A percentile compares a stretch with the other conserved stretches of the same genome.
Conservation (phyloP, 2,329 filamentous ascomycete genomes). For the Hypoxylon sp. region DNA sequence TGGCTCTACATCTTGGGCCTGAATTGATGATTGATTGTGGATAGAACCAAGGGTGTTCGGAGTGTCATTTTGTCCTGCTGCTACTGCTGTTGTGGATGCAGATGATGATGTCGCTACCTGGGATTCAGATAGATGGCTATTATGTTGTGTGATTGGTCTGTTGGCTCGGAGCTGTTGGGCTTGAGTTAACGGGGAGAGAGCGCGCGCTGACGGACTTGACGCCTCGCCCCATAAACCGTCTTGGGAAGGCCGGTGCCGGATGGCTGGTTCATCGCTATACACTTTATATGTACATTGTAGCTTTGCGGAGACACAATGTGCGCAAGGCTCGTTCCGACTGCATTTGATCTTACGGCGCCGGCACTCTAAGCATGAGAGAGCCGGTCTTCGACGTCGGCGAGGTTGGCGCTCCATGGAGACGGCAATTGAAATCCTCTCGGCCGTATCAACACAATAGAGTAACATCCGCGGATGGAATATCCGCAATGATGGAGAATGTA, state of each 20-base stretch:
- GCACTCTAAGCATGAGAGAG: constrained; percentile 61
- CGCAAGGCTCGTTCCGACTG: constrained; percentile 60
- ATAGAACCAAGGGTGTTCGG: constrained; percentile 18
- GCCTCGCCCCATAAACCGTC: constrained; percentile 13
- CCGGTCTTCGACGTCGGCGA: constrained; percentile 55
- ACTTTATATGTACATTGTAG: constrained; percentile 54
- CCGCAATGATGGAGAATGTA: not conserved
- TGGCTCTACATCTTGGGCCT: constrained; percentile 26
- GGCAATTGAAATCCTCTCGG: constrained; percentile 31
- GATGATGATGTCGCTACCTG: not conserved
- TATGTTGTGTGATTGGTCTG: constrained; percentile 11
- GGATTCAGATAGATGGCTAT: not conserved
- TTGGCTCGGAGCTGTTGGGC: not conserved
- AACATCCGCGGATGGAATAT: not conserved
- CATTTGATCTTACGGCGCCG: constrained; percentile 63
- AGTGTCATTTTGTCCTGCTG: constrained; percentile 16
- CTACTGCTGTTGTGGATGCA: not conserved
- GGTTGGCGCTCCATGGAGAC: constrained; percentile 41
- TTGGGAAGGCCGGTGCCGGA: not conserved
- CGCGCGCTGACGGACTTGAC: constrained; percentile 29
- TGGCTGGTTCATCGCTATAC: constrained; percentile 32
- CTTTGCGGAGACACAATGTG: constrained; percentile 55
- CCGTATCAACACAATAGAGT: constrained; percentile 7
- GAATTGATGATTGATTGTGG: constrained; percentile 12
- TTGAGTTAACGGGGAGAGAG: constrained; percentile 25